Conservation (phyloP, 2,329 filamentous ascomycete genomes). For the Trichothecium sympodiale region DNA sequence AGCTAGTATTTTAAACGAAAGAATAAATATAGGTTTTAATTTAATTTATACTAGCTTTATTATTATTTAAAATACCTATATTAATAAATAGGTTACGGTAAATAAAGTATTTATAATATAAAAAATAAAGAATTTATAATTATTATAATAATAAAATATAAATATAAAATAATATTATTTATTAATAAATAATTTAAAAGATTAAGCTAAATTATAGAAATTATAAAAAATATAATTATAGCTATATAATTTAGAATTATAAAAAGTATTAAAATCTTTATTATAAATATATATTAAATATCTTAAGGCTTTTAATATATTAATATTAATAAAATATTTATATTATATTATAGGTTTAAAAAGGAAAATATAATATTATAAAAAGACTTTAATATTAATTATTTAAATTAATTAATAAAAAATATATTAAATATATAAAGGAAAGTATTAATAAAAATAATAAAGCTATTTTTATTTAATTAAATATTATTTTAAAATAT, state of each 20-base stretch:
- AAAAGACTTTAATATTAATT: too few species aligned
- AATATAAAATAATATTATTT: slow-evolving; percentile 3
- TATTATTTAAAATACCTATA: not conserved
- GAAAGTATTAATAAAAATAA: not conserved
- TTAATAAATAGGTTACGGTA: not conserved
- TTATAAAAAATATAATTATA: slow-evolving; percentile 2
- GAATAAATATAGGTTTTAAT: not conserved
- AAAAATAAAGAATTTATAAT: not conserved
- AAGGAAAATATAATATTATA: too few species aligned
- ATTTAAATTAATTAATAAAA: too few species aligned
- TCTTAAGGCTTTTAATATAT: too few species aligned
- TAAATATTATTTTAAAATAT: not conserved
- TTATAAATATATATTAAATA: too few species aligned
- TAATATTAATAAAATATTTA: too few species aligned
- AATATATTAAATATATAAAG: too few species aligned
- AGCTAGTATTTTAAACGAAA: not conserved
- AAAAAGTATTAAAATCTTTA: too few species aligned
- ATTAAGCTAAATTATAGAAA: slow-evolving; percentile 2
- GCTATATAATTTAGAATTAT: too few species aligned
- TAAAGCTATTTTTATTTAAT: not conserved
- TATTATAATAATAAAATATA: not conserved
- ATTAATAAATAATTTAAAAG: slow-evolving; percentile 1
- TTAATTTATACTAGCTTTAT: not conserved
- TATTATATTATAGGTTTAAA: too few species aligned
- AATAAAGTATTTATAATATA: not conserved